Conservation (phyloP, 1,284 basidiomycete species). For the Caloboletus firmus region DNA sequence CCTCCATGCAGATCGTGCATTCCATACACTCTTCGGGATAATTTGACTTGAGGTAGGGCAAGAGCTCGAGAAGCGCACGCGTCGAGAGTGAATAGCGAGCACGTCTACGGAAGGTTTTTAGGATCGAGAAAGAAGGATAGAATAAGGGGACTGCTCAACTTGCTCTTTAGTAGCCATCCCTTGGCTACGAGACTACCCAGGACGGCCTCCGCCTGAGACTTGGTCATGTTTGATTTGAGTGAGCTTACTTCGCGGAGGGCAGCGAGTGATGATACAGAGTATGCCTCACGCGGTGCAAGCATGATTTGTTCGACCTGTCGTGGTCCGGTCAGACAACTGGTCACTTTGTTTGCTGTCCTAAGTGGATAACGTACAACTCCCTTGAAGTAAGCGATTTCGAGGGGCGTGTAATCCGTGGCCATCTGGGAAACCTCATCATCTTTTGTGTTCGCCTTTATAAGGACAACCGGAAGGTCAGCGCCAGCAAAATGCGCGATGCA, state of each 20-base stretch:
- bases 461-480: not conserved
- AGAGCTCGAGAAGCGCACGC: conserved; percentile 73
- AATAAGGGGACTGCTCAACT: conserved; percentile 45
- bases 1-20: conserved; percentile 75
- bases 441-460: conserved; percentile 67
- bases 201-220: conserved; percentile 71
- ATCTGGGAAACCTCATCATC: conserved; percentile 78
- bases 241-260: conserved; percentile 69
- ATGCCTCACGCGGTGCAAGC: conserved; percentile 71
- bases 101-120: conserved; percentile 41
- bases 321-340: not conserved
- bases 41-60: conserved; percentile 69
- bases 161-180: conserved; percentile 78
- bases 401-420: conserved; percentile 75
- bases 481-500: not conserved
- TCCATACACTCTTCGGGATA: conserved; percentile 73
- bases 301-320: conserved; percentile 85
- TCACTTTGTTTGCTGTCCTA: not conserved
- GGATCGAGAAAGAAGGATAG: not conserved
- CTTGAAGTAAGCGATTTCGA: conserved; percentile 82
- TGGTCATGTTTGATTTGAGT: conserved; percentile 68
- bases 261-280: conserved; percentile 71
- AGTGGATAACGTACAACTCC: conserved; percentile 55
- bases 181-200: conserved; percentile 78
- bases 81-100: conserved; percentile 78